These are phyloP conservation scores for Clarireedia hainanense DNA, from an alignment of 2,329 filamentous ascomycete genomes.

Conservation along the genomic window DNA sequence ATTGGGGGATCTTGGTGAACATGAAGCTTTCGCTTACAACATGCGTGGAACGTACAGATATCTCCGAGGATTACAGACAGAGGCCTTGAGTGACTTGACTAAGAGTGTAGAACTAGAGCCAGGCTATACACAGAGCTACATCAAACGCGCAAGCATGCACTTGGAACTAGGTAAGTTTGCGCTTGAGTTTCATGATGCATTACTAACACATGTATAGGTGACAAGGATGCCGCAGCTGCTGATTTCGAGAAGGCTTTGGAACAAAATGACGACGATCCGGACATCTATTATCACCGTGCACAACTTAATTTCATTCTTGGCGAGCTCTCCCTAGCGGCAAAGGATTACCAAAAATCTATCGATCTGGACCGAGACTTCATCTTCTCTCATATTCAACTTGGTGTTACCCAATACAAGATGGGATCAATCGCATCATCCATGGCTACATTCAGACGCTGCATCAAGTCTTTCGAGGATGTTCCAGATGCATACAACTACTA, in stretches of 20 bases:
- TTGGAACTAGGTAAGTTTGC: constrained; percentile 69
- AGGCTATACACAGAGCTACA: constrained; percentile 87
- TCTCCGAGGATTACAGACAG: constrained; percentile 77
- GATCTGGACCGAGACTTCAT: constrained; percentile 94
- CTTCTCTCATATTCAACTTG: constrained; percentile 98
- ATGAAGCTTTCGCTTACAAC: constrained; percentile 90
- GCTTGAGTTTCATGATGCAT: neutral
- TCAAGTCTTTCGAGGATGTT: constrained; percentile 96
- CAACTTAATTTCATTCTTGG: constrained; percentile 97
- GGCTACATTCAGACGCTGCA: constrained; percentile 94
- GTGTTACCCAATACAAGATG: constrained; percentile 99
- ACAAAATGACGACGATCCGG: constrained; percentile 82
- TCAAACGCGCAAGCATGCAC: constrained; percentile 98
- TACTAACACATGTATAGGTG: constrained; percentile 44
- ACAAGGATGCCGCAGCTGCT: constrained; percentile 75
- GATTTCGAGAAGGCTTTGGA: constrained; percentile 82
- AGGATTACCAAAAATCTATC: constrained; percentile 99
- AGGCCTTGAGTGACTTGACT: constrained; percentile 77
- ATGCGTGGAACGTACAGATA: constrained; percentile 95
- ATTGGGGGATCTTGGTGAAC: constrained; percentile 67
- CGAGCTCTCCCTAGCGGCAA: constrained; percentile 87
- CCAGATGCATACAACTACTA: constrained; percentile 99
- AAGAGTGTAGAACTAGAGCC: constrained; percentile 90
- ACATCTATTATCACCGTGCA: constrained; percentile 98
- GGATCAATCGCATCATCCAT: constrained; percentile 95